Base-by-base conservation (phyloP, 2,329 filamentous ascomycete genomes). In the Penicillium sp. region DNA sequence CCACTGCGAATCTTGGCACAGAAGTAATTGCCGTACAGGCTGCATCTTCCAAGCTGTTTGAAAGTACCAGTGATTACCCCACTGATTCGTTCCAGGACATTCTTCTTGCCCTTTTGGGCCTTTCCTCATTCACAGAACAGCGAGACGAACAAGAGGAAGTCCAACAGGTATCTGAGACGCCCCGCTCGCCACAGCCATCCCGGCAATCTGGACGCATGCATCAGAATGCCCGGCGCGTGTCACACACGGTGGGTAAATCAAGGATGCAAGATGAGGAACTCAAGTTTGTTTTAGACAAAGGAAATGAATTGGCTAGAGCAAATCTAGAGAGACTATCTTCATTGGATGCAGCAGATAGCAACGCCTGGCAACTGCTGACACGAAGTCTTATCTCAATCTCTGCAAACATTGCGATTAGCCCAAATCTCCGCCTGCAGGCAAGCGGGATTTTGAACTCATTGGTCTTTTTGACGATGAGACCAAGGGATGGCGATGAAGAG, bases 21-120 rank as follows among this genome's bases (percentile, higher is more conserved):
- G 95, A 99, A 71, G 89, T 96, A 27, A 85, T 89, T 58, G 91
- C 95, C 31, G 93, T 98, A 0, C 91, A 97, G 72, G 88, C 89
- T 7, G 95, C 95, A 3, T 91, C 92, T 1, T 87, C 87, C 1
- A 87, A 95, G 60, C 81, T 99, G 19, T 87, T 98, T 56, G 95
- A 98, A 71, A 96, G 92, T 74, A 98, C 93, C 0, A 82, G 89
- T 16, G 93, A 97, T 65, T 98, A 96, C 67, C 91, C 92, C 0
- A 92, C 93, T 62, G 82, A 87, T 16, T 82, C 91, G 0, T 98
- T 98, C 66, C 78, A 89, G 5, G 85, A 90, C 61, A 86, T 98
- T 10, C 80, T 98, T 1, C 79, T 82, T 53, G 89, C 92, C 0
- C 82, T 96, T 4, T 92, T 91, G 67, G 81, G 83, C 46, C 79